Base-by-base conservation (phyloP, 371 early-diverging fungal species). In the Mortierella sp. region DNA sequence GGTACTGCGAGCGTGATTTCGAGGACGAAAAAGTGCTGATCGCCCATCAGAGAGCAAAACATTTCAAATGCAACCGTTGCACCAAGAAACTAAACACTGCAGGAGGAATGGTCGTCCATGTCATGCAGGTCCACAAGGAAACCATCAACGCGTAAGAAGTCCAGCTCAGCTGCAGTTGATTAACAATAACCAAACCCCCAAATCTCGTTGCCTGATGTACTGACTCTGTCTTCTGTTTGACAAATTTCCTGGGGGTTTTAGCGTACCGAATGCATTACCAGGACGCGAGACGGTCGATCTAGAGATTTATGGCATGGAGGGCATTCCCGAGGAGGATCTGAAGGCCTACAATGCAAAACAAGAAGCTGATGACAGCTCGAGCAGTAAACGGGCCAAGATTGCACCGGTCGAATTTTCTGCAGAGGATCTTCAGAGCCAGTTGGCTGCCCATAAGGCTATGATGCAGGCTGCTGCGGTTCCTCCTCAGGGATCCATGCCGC, bases 1-100 rank as follows among this genome's bases (percentile, higher is more conserved):
- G 95, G 96, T 98, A 97, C 79, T 98, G 98, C 80, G 96, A 97
- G 75, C 88, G 96, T 64, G 95, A 95, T 57, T 98, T 98, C 79
- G 96, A 96, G 56, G 97, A 96, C 79, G 97, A 96, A 61, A 96
- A 95, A 75, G 92, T 96, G 9, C 85, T 98, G 55, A 91, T 98
- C 34, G 87, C 91, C 58, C 97, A 98, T 81, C 96, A 97, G 79
- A 84, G 86, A 60, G 95, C 95, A 27, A 94, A 94, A 75, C 96
- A 97, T 79, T 96, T 96, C 86, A 95, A 96, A 72, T 97, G 98
- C 79, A 83, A 79, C 50, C 81, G 83, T 19, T 98, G 98, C 79
- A 75, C 81, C 64, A 95, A 95, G 76, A 90, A 91, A 64, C 86
- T 96, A 46, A 95, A 92, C 83, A 94, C 97, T 4, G 96, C 95